Evolutionary conservation across 1,139 yeast genomes (phyloP).

Genomic region (Sugiyamaella neomexicana): DNA sequence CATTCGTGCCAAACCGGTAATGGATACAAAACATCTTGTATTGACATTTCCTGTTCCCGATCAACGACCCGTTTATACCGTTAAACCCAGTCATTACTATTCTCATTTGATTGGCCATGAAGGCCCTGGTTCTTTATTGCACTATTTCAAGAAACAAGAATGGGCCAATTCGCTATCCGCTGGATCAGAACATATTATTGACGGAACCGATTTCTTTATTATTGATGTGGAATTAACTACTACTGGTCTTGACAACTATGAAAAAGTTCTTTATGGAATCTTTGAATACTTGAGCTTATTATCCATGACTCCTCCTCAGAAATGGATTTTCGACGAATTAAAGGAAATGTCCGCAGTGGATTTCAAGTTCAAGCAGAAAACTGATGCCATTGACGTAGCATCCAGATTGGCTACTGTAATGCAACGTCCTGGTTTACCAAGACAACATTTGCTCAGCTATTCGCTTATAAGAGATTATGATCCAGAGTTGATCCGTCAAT

Average conservation of each 20-base stretch:
- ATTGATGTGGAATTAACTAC: slow-evolving; percentile 75
- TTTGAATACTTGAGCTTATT: slow-evolving; percentile 75
- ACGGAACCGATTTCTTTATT: slow-evolving; percentile 65
- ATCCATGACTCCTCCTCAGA: slow-evolving; percentile 55
- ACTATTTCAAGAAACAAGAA: slow-evolving; percentile 64
- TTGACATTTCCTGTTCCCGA: slow-evolving; percentile 75
- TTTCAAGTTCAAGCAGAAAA: slow-evolving; percentile 69
- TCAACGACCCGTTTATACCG: slow-evolving; percentile 60
- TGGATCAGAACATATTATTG: slow-evolving; percentile 68
- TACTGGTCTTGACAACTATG: slow-evolving; percentile 64
- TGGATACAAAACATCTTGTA: slow-evolving; percentile 69
- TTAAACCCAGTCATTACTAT: slow-evolving; percentile 66
- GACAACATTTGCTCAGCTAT: slow-evolving; percentile 58
- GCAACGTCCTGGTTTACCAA: slow-evolving; percentile 59
- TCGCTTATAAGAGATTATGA: slow-evolving; percentile 61
- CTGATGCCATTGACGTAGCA: slow-evolving; percentile 60
- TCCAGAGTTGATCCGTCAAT: slow-evolving; percentile 53
- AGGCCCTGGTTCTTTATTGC: slow-evolving; percentile 76
- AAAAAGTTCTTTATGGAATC: slow-evolving; percentile 54
- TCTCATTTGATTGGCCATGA: slow-evolving; percentile 92
- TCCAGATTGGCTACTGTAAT: slow-evolving; percentile 51
- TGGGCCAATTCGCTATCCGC: slow-evolving; percentile 81
- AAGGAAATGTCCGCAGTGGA: slow-evolving; percentile 48
- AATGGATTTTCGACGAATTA: slow-evolving; percentile 54
- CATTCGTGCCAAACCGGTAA: slow-evolving; percentile 75